Evolutionary conservation across 2,329 filamentous ascomycete species (phyloP).

Genomic region (Stachybotrys elegans): DNA sequence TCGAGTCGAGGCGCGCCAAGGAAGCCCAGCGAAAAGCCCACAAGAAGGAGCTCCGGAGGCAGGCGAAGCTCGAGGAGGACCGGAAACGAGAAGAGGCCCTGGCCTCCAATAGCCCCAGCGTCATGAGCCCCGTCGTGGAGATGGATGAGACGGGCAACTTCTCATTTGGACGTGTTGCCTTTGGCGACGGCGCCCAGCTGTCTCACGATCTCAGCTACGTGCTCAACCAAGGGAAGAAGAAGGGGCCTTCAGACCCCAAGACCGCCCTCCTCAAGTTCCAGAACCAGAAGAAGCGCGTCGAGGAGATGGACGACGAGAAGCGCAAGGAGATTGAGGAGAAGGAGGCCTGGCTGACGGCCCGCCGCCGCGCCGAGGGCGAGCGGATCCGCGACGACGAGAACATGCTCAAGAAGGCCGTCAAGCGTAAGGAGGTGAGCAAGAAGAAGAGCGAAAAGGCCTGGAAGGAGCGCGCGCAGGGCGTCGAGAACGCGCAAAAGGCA

Average conservation of each 20-base stretch:
- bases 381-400: conserved; percentile 82
- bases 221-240: conserved; percentile 53
- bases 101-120: conserved; percentile 56
- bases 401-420: conserved; percentile 87
- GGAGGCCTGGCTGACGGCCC: conserved; percentile 87
- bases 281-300: conserved; percentile 77
- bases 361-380: conserved; percentile 83
- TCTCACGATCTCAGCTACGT: conserved; percentile 67
- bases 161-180: conserved; percentile 86
- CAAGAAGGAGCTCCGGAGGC: conserved; percentile 77
- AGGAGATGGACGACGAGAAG: conserved; percentile 71
- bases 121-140: conserved; percentile 51
- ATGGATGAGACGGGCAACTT: conserved; percentile 61
- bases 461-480: conserved; percentile 65
- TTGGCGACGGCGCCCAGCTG: conserved; percentile 76
- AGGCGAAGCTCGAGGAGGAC: conserved; percentile 77
- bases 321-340: conserved; percentile 86
- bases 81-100: conserved; percentile 58
- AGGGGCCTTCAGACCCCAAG: conserved; percentile 78
- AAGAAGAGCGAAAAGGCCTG: conserved; percentile 90
- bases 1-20: conserved; percentile 83
- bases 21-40: conserved; percentile 80
- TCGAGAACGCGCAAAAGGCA: conserved; percentile 71
- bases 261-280: conserved; percentile 82
- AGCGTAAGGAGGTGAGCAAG: conserved; percentile 86